phyloP scores from a whole-genome alignment of 805 yeast species.

The Starmerella floris region DNA sequence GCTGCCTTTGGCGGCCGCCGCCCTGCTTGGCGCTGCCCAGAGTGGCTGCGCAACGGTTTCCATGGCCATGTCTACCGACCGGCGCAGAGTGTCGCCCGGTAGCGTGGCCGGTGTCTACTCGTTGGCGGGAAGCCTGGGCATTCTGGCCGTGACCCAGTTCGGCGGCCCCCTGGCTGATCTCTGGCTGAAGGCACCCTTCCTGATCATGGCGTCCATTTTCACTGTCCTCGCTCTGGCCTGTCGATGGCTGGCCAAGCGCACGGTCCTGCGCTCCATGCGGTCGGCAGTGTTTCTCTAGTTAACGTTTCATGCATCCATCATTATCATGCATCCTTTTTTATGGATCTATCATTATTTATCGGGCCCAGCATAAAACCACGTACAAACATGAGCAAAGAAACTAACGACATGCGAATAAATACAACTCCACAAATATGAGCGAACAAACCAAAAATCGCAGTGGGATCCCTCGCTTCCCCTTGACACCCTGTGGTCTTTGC shows the following conservation, averaged over 20 bases:
- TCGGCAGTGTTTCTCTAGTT: background rate
- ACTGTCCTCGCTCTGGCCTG: slow-evolving; percentile 3
- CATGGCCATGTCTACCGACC: slow-evolving; percentile 45
- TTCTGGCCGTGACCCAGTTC: slow-evolving; percentile 41
- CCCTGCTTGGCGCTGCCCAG: slow-evolving; percentile 46
- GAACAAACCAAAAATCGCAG: too few relatives aligned
- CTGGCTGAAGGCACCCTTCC: slow-evolving; percentile 48
- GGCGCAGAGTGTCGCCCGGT: slow-evolving; percentile 39
- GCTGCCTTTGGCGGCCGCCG: slow-evolving; percentile 29
- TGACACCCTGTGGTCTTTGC: too few relatives aligned
- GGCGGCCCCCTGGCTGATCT: slow-evolving; percentile 51
- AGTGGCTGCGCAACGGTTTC: slow-evolving; percentile 50
- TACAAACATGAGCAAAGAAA: too few relatives aligned
- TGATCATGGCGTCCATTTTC: slow-evolving; percentile 37
- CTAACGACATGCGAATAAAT: background rate
- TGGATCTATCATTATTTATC: too few relatives aligned
- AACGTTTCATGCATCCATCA: too few relatives aligned
- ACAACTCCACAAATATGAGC: too few relatives aligned
- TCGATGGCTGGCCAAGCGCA: slow-evolving; percentile 6
- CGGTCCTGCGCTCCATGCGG: slow-evolving; percentile 7
- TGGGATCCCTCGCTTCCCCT: too few relatives aligned
- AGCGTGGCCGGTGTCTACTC: slow-evolving; percentile 55
- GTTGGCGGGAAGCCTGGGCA: slow-evolving; percentile 58
- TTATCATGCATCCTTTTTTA: background rate
- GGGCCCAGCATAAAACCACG: too few relatives aligned